phyloP scores from a whole-genome alignment of 768 basidiomycete genomes.

The Tulasnella sp. region DNA sequence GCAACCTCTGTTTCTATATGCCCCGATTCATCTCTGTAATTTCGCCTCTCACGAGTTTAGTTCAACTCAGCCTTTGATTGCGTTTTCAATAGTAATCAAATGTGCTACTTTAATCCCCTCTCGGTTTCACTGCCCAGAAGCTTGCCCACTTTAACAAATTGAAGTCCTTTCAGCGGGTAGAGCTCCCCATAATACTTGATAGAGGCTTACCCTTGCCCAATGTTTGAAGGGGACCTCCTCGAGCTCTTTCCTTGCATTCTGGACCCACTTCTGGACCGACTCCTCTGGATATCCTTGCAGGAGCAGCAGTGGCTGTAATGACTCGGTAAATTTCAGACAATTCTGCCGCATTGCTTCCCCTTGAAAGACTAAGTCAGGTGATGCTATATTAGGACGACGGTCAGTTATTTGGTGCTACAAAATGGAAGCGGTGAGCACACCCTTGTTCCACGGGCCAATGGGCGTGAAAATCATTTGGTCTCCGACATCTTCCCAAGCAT shows the following conservation, averaged over 20 bases:
- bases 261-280: background rate
- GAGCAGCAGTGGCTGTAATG: background rate
- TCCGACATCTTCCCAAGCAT: background rate
- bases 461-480: background rate
- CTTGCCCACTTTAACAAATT: background rate
- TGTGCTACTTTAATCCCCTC: background rate
- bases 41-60: no score
- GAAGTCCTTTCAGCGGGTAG: background rate
- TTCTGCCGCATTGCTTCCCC: background rate
- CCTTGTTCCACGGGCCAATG: slow-evolving; percentile 7
- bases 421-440: background rate
- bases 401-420: background rate
- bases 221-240: background rate
- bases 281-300: background rate
- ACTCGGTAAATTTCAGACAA: background rate
- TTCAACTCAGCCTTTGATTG: no score
- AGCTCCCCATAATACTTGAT: background rate
- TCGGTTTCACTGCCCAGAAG: background rate
- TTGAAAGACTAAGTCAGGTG: background rate
- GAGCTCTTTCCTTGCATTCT: background rate
- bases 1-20: no score
- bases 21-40: no score
- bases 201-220: background rate
- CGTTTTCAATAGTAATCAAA: no score
- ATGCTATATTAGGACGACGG: background rate